These are phyloP conservation scores for Davidsoniella virescens DNA, from an alignment of 2,329 filamentous ascomycete species.

Conservation along the genomic window DNA sequence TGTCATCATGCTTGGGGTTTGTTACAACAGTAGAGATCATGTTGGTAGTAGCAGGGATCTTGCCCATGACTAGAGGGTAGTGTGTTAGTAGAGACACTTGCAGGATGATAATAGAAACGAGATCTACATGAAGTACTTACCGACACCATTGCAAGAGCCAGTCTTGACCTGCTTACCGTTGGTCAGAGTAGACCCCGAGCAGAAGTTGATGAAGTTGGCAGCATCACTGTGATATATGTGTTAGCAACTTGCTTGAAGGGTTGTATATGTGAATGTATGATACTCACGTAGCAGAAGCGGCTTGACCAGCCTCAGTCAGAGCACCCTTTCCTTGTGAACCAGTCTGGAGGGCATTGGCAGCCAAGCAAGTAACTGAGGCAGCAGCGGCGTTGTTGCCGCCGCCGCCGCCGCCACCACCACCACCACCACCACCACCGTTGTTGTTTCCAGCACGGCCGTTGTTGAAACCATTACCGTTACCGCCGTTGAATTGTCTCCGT, in stretches of 20 bases:
- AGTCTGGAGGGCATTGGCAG: slow-evolving; percentile 29
- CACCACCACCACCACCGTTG: slow-evolving; percentile 14
- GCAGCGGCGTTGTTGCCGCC: slow-evolving; percentile 18
- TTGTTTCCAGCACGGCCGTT: slow-evolving; percentile 8
- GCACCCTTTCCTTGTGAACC: slow-evolving; percentile 34
- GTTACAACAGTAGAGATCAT: slow-evolving; percentile 43
- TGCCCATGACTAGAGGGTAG: slow-evolving; percentile 34
- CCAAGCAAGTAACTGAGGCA: slow-evolving; percentile 23
- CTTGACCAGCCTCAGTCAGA: slow-evolving; percentile 29
- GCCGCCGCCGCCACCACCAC: slow-evolving; percentile 14
- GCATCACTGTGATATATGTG: slow-evolving; percentile 27
- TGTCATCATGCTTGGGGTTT: slow-evolving; percentile 35
- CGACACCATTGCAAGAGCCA: slow-evolving; percentile 49
- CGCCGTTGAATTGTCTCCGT: slow-evolving; percentile 25
- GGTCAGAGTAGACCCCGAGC: slow-evolving; percentile 35
- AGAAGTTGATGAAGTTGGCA: slow-evolving; percentile 50
- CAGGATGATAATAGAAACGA: neutral
- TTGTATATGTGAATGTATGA: neutral
- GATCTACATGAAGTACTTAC: slow-evolving; percentile 24
- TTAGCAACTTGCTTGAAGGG: slow-evolving; percentile 12
- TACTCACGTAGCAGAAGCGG: slow-evolving; percentile 35
- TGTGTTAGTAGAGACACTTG: neutral
- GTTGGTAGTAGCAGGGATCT: slow-evolving; percentile 35
- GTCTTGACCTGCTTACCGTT: slow-evolving; percentile 40
- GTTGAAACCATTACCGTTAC: slow-evolving; percentile 6